Evolutionary conservation across 1,139 yeast species (phyloP).

Genomic region (Suhomyces kunorum): DNA sequence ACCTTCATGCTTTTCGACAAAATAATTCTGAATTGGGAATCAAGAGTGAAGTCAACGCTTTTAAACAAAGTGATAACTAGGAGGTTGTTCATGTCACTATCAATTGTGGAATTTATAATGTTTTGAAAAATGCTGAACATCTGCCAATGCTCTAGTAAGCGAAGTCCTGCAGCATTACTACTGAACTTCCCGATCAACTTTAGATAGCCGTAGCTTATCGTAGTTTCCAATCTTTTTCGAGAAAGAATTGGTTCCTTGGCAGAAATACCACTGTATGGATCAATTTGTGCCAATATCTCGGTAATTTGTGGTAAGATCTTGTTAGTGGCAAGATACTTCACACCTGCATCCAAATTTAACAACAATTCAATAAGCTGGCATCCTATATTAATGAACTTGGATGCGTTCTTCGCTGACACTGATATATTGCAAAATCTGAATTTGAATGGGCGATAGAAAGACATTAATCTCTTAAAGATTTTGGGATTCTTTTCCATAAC

Average conservation of each 20-base stretch:
- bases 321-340: conserved; percentile 65
- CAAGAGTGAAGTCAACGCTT: conserved; percentile 60
- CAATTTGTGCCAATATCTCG: conserved; percentile 83
- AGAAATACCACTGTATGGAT: conserved; percentile 73
- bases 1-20: conserved; percentile 65
- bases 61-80: conserved; percentile 59
- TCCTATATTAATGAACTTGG: conserved; percentile 68
- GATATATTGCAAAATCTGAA: conserved; percentile 68
- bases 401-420: conserved; percentile 44
- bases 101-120: conserved; percentile 55
- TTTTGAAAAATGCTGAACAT: conserved; percentile 79
- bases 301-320: conserved; percentile 84
- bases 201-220: conserved; percentile 77
- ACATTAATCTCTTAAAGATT: conserved; percentile 77
- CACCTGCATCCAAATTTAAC: conserved; percentile 64
- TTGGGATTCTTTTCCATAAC: conserved; percentile 72
- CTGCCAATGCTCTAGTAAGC: conserved; percentile 77
- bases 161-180: conserved; percentile 59
- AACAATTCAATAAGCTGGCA: conserved; percentile 69
- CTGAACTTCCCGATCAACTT: conserved; percentile 75
- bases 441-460: conserved; percentile 91
- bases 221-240: conserved; percentile 55
- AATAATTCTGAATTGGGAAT: conserved; percentile 68
- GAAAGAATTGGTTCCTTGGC: conserved; percentile 77
- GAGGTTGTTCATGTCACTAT: conserved; percentile 49